These are phyloP conservation scores for Neonectria hederae DNA, from an alignment of 2,329 filamentous ascomycete genomes.

Conservation along the genomic window DNA sequence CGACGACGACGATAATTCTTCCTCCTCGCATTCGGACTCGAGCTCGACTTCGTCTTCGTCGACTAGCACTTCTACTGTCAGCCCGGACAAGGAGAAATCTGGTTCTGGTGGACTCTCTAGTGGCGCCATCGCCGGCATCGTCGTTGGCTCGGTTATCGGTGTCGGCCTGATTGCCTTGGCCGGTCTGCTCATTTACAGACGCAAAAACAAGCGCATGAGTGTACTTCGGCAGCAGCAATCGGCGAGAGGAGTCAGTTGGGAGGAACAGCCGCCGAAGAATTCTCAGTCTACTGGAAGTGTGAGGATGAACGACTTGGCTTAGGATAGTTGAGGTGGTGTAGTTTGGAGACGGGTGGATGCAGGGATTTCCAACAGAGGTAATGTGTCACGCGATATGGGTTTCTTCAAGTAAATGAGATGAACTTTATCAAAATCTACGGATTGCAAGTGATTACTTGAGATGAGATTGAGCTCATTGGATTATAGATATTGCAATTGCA, in stretches of 20 bases:
- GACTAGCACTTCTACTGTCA: constrained; percentile 16
- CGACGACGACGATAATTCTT: constrained; percentile 32
- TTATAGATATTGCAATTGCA: background rate
- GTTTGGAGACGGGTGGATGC: background rate
- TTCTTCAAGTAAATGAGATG: background rate
- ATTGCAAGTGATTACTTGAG: background rate
- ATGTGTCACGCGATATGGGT: constrained; percentile 12
- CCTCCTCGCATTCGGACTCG: constrained; percentile 24
- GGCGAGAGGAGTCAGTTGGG: constrained; percentile 24
- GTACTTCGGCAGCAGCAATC: constrained; percentile 22
- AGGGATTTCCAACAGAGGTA: background rate
- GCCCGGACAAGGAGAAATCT: constrained; percentile 33
- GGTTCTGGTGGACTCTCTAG: constrained; percentile 61
- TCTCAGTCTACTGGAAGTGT: constrained; percentile 19
- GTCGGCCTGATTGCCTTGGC: constrained; percentile 68
- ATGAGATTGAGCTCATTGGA: background rate
- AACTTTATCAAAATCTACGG: constrained; percentile 1
- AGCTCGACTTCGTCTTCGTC: constrained; percentile 20
- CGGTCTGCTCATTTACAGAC: constrained; percentile 63
- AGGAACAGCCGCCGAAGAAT: constrained; percentile 20
- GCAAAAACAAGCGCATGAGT: constrained; percentile 30
- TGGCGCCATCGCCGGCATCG: constrained; percentile 79
- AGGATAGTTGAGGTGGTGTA: background rate
- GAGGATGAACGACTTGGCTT: constrained; percentile 13
- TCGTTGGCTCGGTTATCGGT: constrained; percentile 73